Base-by-base conservation (phyloP, 78 protist species). In the Dictyostelium intermedium region DNA sequence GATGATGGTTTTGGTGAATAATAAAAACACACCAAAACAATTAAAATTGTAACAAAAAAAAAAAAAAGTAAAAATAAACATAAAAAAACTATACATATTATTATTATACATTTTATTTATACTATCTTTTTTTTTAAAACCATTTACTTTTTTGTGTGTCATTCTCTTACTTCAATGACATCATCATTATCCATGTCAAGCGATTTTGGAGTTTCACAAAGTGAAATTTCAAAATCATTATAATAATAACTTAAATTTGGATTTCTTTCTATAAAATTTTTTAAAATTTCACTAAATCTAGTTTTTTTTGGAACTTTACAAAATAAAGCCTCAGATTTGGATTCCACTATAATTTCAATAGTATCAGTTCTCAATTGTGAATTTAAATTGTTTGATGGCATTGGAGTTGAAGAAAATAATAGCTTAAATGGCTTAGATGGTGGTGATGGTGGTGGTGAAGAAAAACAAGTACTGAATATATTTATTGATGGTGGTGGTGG, bases 1-100 rank as follows among this genome's bases (percentile, higher is more conserved):
- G 93, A 87, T 39, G 93, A 87, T 56, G 93, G 84, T 13, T 85
- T 79, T 56, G 66, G 66, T 45, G 84, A 85, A 85, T 85, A 76
- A 73, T 23, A 61, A 61, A n/a, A 61, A 61, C 8, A n/a, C 9
- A 53, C 9, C 4, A 39, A 39, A 56, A 56, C 16, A 50, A 50
- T 50, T 16, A 50, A 2, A 50, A 50, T 16, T 50, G 13, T 56
- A 23, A 20, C 16, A 20, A 56, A 56, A 56, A 56, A 56, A 13
- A 56, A 56, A 56, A 56, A 56, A 5, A 56, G 5, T 20, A 56
- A 20, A 50, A 50, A 16, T 16, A 50, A 50, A 50, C 0, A 50
- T 3, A 50, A 50, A 50, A 50, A 50, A 50, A 50, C n/a, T n/a
- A n/a, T n/a, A n/a, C n/a, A n/a, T n/a, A n/a, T n/a, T n/a, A n/a